phyloP scores from a whole-genome alignment of 2,329 filamentous ascomycete genomes.

The Trichoderma brevicompactum region DNA sequence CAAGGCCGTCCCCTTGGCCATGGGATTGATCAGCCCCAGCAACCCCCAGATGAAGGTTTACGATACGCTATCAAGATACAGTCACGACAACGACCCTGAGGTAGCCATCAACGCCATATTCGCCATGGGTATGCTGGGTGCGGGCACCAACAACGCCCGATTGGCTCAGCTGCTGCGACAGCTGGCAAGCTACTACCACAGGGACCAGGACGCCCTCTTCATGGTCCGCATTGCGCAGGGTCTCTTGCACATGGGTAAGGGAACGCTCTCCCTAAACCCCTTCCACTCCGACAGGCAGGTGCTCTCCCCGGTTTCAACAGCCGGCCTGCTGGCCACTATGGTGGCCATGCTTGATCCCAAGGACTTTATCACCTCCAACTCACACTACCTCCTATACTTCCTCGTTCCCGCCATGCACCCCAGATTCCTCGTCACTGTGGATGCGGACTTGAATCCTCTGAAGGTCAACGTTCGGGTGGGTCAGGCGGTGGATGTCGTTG shows the following conservation, averaged over 20 bases:
- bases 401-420: slow-evolving; percentile 96
- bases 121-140: slow-evolving; percentile 95
- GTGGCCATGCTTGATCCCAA: slow-evolving; percentile 96
- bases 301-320: slow-evolving; percentile 86
- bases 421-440: slow-evolving; percentile 92
- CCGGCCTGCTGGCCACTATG: slow-evolving; percentile 85
- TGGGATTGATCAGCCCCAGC: slow-evolving; percentile 95
- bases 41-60: slow-evolving; percentile 99
- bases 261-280: slow-evolving; percentile 92
- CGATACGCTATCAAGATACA: slow-evolving; percentile 95
- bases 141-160: slow-evolving; percentile 97
- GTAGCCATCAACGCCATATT: slow-evolving; percentile 99
- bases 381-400: slow-evolving; percentile 96
- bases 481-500: slow-evolving; percentile 97
- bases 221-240: slow-evolving; percentile 99
- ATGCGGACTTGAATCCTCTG: slow-evolving; percentile 90
- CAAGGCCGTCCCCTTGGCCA: slow-evolving; percentile 91
- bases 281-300: slow-evolving; percentile 99
- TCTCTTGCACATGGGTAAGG: slow-evolving; percentile 98
- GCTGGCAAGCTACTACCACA: slow-evolving; percentile 96
- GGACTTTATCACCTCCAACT: slow-evolving; percentile 69
- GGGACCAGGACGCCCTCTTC: slow-evolving; percentile 93
- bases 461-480: slow-evolving; percentile 96
- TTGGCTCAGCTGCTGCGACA: slow-evolving; percentile 92
- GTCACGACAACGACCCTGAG: slow-evolving; percentile 97